Evolutionary conservation across 2,329 filamentous ascomycete species (phyloP).

Genomic region (Claviceps digitariae): DNA sequence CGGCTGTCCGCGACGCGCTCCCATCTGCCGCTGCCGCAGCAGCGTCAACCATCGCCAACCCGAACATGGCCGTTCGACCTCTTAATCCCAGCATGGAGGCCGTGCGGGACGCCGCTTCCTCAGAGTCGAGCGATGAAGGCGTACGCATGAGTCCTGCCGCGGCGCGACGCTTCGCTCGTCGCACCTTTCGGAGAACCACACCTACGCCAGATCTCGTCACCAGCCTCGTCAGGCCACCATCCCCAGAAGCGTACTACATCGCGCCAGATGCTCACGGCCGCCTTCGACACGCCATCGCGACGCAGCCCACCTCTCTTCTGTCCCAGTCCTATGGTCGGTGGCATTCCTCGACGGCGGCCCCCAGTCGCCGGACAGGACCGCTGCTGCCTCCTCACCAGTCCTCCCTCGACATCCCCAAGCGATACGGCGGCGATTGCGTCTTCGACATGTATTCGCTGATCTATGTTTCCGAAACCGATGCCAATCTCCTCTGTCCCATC

Average conservation of each 20-base stretch:
- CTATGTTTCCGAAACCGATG: conserved; percentile 30
- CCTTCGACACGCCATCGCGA: conserved; percentile 9
- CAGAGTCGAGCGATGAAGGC: conserved; percentile 24
- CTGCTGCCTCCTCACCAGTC: conserved; percentile 22
- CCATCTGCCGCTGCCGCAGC: background rate
- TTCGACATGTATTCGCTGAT: conserved; percentile 33
- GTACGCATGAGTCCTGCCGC: conserved; percentile 21
- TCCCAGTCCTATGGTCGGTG: conserved; percentile 8
- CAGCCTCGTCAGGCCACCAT: conserved; percentile 24
- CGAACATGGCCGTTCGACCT: background rate
- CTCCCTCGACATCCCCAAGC: conserved; percentile 24
- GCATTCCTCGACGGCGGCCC: conserved; percentile 11
- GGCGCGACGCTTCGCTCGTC: conserved; percentile 22
- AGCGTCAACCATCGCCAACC: background rate
- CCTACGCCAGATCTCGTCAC: conserved; percentile 27
- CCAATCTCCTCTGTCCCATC: conserved; percentile 38
- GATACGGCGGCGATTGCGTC: conserved; percentile 23
- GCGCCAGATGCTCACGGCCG: conserved; percentile 14
- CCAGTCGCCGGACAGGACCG: conserved; percentile 21
- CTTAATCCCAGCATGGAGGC: background rate
- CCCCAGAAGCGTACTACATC: conserved; percentile 22
- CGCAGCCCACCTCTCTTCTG: conserved; percentile 4
- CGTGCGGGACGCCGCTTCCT: conserved; percentile 14
- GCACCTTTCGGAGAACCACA: conserved; percentile 20
- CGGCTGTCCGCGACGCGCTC: background rate